Evolutionary conservation across 2,329 filamentous ascomycete species (phyloP).

Genomic region (Tolypocladium album): DNA sequence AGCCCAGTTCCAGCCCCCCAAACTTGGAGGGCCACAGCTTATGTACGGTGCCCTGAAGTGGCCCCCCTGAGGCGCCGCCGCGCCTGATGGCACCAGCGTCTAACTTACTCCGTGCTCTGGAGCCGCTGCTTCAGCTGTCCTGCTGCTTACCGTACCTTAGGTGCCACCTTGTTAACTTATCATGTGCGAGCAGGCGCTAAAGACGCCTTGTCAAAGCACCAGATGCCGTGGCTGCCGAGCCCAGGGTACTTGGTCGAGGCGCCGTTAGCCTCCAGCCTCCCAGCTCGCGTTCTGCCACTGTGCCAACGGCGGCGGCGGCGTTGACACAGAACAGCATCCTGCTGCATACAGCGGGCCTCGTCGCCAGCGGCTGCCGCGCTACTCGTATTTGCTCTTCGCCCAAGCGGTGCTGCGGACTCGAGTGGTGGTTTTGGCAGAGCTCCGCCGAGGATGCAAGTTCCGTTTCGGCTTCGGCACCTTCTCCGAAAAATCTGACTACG

Average conservation of each 20-base stretch:
- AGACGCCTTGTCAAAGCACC: slow-evolving; percentile 8
- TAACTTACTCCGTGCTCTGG: not conserved
- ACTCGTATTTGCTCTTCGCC: not conserved
- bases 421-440: not conserved
- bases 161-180: not conserved
- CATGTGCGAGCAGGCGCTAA: slow-evolving; percentile 1
- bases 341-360: not conserved
- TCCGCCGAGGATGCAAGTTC: not conserved
- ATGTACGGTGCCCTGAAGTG: not conserved
- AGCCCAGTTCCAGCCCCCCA: not conserved
- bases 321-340: too few relatives aligned
- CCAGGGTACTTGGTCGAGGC: not conserved
- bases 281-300: not conserved
- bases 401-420: not conserved
- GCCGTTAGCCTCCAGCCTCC: not conserved
- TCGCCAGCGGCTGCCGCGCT: not conserved
- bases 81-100: not conserved
- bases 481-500: not conserved
- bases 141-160: not conserved
- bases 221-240: slow-evolving; percentile 20
- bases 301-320: too few relatives aligned
- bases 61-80: not conserved
- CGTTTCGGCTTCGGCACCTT: not conserved
- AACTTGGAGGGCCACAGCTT: not conserved
- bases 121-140: not conserved